Percentiles rank a stretch among this genome's conserved stretches.
Conservation (phyloP, 2,329 filamentous ascomycete genomes). For the Ramularia collo-cygni region DNA sequence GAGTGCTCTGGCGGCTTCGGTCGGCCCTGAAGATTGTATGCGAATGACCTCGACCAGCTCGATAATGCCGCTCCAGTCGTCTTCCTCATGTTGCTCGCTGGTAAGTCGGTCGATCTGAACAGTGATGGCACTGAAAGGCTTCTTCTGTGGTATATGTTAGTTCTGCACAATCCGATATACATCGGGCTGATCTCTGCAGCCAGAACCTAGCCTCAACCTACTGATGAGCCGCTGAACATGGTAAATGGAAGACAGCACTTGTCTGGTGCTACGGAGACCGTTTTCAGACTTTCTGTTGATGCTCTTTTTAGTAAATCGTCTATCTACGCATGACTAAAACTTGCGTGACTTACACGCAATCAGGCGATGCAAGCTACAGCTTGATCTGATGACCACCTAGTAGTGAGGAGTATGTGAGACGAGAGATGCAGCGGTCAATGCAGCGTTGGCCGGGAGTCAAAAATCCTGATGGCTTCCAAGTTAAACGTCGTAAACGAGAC, state of each 20-base stretch:
- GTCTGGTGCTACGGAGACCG: too few relatives aligned
- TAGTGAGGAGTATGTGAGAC: too few relatives aligned
- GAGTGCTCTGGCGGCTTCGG: conserved; percentile 83
- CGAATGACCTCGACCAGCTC: conserved; percentile 92
- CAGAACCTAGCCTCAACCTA: conserved; percentile 9
- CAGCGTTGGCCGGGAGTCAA: too few relatives aligned
- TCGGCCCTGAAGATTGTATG: conserved; percentile 77
- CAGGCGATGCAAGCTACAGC: too few relatives aligned
- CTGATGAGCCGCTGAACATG: conserved; percentile 23
- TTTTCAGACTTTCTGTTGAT: neutral
- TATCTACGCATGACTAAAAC: too few relatives aligned
- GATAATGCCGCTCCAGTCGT: conserved; percentile 85
- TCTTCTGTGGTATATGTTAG: conserved; percentile 45
- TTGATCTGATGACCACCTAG: too few relatives aligned
- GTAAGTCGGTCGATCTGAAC: conserved; percentile 88
- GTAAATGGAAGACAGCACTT: neutral
- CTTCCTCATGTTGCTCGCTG: conserved; percentile 79
- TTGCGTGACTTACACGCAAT: too few relatives aligned
- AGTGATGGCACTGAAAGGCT: conserved; percentile 88
- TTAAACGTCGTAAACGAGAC: too few relatives aligned
- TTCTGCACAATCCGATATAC: too few relatives aligned
- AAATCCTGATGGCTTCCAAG: too few relatives aligned
- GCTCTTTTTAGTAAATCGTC: too few relatives aligned
- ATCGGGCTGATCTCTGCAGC: neutral
- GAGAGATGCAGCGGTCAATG: too few relatives aligned